Conservation (phyloP, 371 early-diverging fungal genomes). For the Haplosporangium sp. region DNA sequence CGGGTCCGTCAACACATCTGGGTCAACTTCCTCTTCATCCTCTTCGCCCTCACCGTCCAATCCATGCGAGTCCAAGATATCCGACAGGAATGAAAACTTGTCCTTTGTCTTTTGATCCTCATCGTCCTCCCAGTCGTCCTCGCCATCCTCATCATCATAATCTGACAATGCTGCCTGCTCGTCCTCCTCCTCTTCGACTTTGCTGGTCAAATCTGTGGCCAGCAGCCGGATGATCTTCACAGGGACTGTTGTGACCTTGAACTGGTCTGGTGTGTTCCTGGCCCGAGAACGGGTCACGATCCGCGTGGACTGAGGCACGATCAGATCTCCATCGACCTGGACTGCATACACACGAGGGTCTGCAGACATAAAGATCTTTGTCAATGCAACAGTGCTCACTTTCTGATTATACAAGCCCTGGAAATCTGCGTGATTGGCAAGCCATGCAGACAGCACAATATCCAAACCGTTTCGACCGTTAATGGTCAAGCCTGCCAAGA, state of each 20-base stretch:
- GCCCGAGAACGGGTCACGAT: slow-evolving; percentile 57
- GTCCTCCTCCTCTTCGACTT: slow-evolving; percentile 56
- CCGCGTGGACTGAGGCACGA: slow-evolving; percentile 72
- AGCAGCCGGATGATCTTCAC: slow-evolving; percentile 88
- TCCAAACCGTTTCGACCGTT: slow-evolving; percentile 72
- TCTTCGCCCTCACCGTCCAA: slow-evolving; percentile 63
- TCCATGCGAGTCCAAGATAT: slow-evolving; percentile 40
- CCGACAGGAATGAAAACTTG: slow-evolving; percentile 41
- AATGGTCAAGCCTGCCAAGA: slow-evolving; percentile 66
- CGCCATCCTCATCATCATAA: slow-evolving; percentile 50
- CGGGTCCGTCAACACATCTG: slow-evolving; percentile 77
- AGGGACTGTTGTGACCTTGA: slow-evolving; percentile 78
- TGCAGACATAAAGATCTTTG: slow-evolving; percentile 71
- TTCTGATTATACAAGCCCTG: slow-evolving; percentile 81
- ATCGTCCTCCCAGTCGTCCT: slow-evolving; percentile 32
- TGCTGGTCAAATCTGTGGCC: slow-evolving; percentile 76
- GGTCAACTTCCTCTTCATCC: slow-evolving; percentile 80
- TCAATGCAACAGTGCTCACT: slow-evolving; percentile 84
- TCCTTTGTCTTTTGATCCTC: slow-evolving; percentile 25
- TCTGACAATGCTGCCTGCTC: slow-evolving; percentile 39
- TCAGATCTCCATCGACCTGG: slow-evolving; percentile 84
- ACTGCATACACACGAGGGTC: slow-evolving; percentile 78
- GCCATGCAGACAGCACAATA: slow-evolving; percentile 79
- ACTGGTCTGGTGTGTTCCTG: slow-evolving; percentile 75
- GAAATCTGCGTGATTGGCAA: slow-evolving; percentile 80